Evolutionary conservation across 331 rosid genomes (phyloP).

Genomic region (Malus hybrid): DNA sequence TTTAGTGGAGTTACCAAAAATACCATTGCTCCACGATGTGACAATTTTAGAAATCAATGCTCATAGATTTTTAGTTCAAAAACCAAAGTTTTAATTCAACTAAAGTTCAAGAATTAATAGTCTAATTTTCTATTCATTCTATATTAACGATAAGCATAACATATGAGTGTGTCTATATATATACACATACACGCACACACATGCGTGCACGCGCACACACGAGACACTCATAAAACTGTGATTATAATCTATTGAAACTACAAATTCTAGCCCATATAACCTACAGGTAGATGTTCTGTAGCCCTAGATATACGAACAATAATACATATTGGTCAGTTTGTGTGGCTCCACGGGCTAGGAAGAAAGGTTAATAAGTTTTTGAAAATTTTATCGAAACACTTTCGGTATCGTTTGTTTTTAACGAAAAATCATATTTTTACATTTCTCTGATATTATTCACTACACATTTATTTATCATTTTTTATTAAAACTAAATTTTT

Average conservation of each 20-base stretch:
- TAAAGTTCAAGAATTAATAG: not conserved
- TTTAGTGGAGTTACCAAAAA: too few species aligned
- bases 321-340: not conserved
- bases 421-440: too few species aligned
- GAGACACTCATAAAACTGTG: not conserved
- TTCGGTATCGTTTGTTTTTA: accelerated
- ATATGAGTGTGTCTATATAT: too few species aligned
- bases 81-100: too few species aligned
- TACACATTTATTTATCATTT: too few species aligned
- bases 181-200: too few species aligned
- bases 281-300: not conserved
- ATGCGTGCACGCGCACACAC: not conserved
- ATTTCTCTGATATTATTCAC: accelerated
- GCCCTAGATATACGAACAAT: not conserved
- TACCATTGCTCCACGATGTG: too few species aligned
- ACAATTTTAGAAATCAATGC: too few species aligned
- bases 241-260: not conserved
- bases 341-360: not conserved
- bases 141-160: too few species aligned
- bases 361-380: not conserved
- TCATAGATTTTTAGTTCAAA: too few species aligned
- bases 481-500: too few species aligned
- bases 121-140: too few species aligned
- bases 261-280: not conserved
- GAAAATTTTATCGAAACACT: accelerated